Base-by-base conservation (phyloP, 371 early-diverging fungal species). In the Chytridium lagenaria region DNA sequence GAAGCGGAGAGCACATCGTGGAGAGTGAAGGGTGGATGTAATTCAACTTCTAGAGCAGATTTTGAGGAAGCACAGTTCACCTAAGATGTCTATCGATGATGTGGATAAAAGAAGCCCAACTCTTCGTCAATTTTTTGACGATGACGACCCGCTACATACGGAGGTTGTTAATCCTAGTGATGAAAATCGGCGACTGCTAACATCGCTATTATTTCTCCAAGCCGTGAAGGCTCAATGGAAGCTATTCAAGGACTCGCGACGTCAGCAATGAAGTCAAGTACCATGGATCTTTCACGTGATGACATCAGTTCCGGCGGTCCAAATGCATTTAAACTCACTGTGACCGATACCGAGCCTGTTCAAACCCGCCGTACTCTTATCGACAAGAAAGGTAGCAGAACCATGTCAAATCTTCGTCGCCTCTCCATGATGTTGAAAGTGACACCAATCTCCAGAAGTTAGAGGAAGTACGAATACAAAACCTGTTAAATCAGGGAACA, bases 11-110 rank as follows among this genome's bases (percentile, higher is more conserved):
- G 71, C 38, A 72, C 79, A 15, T 78, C 70, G 28, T 85, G 85
- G 85, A 71, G 78, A 30, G 78, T 77, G 1, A n/a, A 52, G 81
- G 37, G 33, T 71, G 31, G 85, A 84, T 67, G 74, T 76, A 1
- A 64, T 81, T 0, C 50, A 69, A 65, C 52, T 84, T 71, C 59
- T 84, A 36, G 68, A 63, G 67, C 26, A 39, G 22, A 81, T 81
- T 80, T 64, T 80, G 23, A 36, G 40, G 50, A 30, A 63, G 50
- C 50, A 77, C 22, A 64, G 55, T 0, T 72, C 73, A n/a, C 30
- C 50, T 26, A 16, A 72, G 49, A 33, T 68, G 69, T 15, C 50
- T 61, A 31, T 31, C 19, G 68, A 19, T 59, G 38, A 59, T 12
- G 34, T 16, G 16, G 19, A 44, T 44, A 7, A 7, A 19, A 12